Conservation (phyloP, 2,329 filamentous ascomycete species). For the Sporothrix euskadiensis region DNA sequence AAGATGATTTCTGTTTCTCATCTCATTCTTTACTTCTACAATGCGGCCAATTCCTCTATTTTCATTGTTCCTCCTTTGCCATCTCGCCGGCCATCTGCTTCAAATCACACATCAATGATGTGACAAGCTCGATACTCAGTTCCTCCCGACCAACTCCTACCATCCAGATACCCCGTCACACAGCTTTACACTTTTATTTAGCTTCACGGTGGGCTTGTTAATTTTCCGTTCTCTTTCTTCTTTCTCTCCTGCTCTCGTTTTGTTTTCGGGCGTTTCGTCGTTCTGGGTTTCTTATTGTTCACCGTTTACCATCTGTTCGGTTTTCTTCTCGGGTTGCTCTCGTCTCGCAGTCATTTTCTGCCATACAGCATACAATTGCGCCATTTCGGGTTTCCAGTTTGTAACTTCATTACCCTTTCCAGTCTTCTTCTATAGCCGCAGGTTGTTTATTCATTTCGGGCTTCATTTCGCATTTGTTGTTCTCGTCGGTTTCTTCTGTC, state of each 20-base stretch:
- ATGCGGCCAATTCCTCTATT: neutral
- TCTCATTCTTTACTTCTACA: neutral
- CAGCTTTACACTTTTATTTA: neutral
- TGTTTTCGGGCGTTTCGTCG: constrained; percentile 7
- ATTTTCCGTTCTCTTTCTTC: neutral
- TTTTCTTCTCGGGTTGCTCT: neutral
- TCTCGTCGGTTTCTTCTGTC: neutral
- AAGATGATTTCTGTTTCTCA: neutral
- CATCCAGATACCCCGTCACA: neutral
- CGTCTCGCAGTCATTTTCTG: neutral
- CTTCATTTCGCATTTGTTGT: neutral
- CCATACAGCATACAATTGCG: neutral
- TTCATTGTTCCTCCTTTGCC: neutral
- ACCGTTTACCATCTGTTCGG: neutral
- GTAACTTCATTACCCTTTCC: neutral
- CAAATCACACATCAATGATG: neutral
- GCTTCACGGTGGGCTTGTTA: neutral
- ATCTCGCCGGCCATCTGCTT: neutral
- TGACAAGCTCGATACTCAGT: neutral
- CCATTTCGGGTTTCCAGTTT: neutral
- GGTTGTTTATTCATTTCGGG: neutral
- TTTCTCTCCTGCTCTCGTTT: neutral
- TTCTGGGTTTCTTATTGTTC: neutral
- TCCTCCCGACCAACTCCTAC: neutral
- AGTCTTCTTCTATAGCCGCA: neutral